Base-by-base conservation (phyloP, 2,329 filamentous ascomycete species). In the Drechslerella dactyloides region DNA sequence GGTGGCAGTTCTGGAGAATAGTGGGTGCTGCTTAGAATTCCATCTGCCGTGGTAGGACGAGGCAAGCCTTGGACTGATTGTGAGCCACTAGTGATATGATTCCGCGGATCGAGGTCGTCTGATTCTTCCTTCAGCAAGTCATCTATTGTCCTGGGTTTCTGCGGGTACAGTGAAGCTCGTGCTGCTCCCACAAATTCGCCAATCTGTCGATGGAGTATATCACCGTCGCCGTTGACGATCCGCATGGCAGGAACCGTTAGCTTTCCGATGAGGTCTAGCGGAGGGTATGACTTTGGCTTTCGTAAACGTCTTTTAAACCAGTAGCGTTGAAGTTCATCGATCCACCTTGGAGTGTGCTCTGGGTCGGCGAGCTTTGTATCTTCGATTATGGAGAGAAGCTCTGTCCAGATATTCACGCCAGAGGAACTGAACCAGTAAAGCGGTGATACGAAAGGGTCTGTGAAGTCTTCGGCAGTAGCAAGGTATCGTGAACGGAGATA, bases 381-480 rank as follows among this genome's bases (percentile, higher is more conserved):
- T 13, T 62, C 19, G 21, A 72, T 64, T 11, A 17, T 21, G 13
- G 60, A 46, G 4, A 72, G 40, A n/a, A 72, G 30, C 1, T 53
- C 24, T 1, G 68, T 60, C 68, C 68, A 72, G 17, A 72, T 72
- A n/a, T 73, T 73, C 2, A 66, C 56, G 6, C 69, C 69, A 8
- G 62, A 59, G 10, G 62, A 50, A 2, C 54, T 48, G 24, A 73
- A 73, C 42, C 61, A 61, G 37, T 73, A 73, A 5, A 73, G 44
- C 2, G 69, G 69, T 4, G 69, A 73, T 2, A 40, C 69, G 24
- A 73, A 73, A 23, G 69, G 69, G 53, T 73, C 69, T 15, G 53
- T 68, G 17, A 66, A 73, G 27, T 73, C 63, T 52, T 68, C 69
- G 3, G 57, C 40, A 0, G 33, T 59, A 15, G 57, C 44, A 2